These are phyloP conservation scores for Cutaneotrichosporon sp. DNA, from an alignment of 1,284 basidiomycete genomes.

Conservation along the genomic window DNA sequence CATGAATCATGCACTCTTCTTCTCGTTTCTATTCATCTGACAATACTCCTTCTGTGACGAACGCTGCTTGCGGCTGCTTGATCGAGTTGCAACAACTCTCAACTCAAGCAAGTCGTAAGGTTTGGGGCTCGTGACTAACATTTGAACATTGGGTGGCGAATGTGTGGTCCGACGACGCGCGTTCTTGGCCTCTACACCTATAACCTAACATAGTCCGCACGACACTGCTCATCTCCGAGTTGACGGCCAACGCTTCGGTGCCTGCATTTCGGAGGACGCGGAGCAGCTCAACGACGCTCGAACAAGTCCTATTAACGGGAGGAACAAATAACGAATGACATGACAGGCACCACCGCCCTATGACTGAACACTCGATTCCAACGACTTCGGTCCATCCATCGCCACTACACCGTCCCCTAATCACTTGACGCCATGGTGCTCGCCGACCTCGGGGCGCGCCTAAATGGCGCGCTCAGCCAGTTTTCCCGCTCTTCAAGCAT, in stretches of 20 bases:
- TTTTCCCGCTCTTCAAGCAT: conserved; percentile 80
- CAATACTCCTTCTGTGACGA: background rate
- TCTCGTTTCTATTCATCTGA: background rate
- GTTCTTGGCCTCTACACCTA: background rate
- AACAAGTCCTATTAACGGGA: background rate
- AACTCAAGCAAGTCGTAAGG: background rate
- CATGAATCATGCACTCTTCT: background rate
- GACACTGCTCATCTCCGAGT: background rate
- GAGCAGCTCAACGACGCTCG: background rate
- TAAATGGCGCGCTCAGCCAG: conserved; percentile 90
- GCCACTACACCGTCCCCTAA: background rate
- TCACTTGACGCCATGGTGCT: conserved; percentile 71
- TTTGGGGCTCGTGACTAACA: too few species aligned
- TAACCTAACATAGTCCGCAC: background rate
- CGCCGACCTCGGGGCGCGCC: conserved; percentile 88
- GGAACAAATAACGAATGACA: background rate
- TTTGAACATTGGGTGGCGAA: background rate
- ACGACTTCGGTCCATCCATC: background rate
- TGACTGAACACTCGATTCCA: background rate
- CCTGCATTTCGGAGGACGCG: background rate
- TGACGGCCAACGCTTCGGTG: background rate
- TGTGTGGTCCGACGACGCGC: background rate
- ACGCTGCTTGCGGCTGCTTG: background rate
- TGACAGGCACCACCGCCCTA: background rate
- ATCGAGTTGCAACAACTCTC: background rate